Conservation (phyloP, 352 stramenopile species). For the Phytophthora nicotianae region DNA sequence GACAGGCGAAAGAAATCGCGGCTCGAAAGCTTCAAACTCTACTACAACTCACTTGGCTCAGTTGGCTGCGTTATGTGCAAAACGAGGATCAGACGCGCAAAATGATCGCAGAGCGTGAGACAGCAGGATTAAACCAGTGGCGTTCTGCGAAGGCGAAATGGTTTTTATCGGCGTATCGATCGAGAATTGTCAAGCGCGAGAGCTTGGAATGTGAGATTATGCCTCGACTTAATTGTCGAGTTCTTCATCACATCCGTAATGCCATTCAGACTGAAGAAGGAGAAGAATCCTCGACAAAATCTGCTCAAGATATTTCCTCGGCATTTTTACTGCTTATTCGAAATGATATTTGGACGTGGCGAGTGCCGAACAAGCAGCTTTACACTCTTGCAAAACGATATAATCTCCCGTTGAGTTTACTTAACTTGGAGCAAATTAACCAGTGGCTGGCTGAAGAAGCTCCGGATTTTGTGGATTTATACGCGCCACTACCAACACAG, state of each 20-base stretch:
- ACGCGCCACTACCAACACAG: conserved; percentile 32
- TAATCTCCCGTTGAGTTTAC: conserved; percentile 27
- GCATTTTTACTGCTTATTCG: conserved; percentile 22
- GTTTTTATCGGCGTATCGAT: conserved; percentile 17
- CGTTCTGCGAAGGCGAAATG: conserved; percentile 3
- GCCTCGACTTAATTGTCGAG: conserved; percentile 4
- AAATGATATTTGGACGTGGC: conserved; percentile 42
- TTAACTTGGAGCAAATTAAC: conserved; percentile 40
- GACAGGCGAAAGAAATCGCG: conserved; percentile 12
- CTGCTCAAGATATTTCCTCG: conserved; percentile 13
- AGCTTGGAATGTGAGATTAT: conserved; percentile 5
- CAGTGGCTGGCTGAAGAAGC: conserved; percentile 24
- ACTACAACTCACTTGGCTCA: conserved; percentile 12
- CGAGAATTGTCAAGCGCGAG: conserved; percentile 3
- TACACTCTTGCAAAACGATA: conserved; percentile 39
- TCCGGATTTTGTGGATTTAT: conserved; percentile 39
- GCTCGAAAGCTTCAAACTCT: background rate
- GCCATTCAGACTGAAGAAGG: background rate
- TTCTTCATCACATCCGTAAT: conserved; percentile 24
- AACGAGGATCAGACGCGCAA: conserved; percentile 13
- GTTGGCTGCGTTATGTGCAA: background rate
- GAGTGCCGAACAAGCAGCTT: conserved; percentile 27
- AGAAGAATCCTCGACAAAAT: background rate
- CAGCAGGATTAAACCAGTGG: conserved; percentile 11
- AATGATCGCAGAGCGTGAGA: conserved; percentile 13